Evolutionary conservation across 257 asterid genomes (phyloP), one percentile per base, ranked within the genome.

Genomic region (Asclepias syriaca): DNA sequence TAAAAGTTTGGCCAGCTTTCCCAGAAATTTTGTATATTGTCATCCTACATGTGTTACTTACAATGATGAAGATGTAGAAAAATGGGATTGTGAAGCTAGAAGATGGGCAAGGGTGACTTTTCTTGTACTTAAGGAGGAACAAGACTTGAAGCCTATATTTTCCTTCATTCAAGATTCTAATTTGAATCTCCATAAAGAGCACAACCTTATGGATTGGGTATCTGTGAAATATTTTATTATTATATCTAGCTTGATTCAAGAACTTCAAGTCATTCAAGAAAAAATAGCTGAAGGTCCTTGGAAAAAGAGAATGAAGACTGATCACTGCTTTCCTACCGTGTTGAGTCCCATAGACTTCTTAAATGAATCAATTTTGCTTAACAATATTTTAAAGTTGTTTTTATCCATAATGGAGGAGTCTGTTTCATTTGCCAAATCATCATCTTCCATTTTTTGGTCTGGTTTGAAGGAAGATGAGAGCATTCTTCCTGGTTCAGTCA

Each of bases 71-170:
- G 96, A 93, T 76, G 72, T 93, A 74, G 89, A 85, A 76, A 83
- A 90, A 51, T 93, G 98, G 98, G 86, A 70, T 75, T 83, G 83
- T 82, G 92, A 86, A 80, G 91, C 96, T 79, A 83, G 78, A 71
- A 87, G 96, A 71, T 93, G 98, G 98, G 88, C 88, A 51, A 86
- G 98, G 72, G 90, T 87, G 80, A 84, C 88, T 72, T 93, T 93
- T 78, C 90, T 93, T 71, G 81, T 83, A 49, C 80, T 74, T 48
- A 78, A 74, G 77, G 84, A 72, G 60, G 82, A 78, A 72, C 83
- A 84, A 32, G 84, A 80, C 75, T 72, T 89, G 56, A 81, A 74
- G 78, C 85, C 87, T 74, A 74, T 88, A 68, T 80, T 82, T 57
- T 74, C 81, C 91, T 84, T 88, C 81, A 73, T 93, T 72, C 85